Conservation (phyloP, 1,284 basidiomycete species). For the Fomitopsis schrenkii region DNA sequence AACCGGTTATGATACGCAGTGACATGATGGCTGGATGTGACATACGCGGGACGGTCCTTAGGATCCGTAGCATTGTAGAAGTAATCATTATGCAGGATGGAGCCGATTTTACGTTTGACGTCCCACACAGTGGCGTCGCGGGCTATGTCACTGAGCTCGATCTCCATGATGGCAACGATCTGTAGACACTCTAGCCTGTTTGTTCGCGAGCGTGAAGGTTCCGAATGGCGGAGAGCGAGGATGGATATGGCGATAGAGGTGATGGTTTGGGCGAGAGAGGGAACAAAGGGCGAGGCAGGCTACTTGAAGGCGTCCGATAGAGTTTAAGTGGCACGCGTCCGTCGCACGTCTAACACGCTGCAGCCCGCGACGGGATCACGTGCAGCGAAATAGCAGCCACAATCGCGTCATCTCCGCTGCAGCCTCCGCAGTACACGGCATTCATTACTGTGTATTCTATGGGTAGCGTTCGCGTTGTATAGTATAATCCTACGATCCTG, state of each 20-base stretch:
- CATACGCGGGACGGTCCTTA: conserved; percentile 29
- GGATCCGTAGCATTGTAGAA: conserved; percentile 38
- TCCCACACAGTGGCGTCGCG: conserved; percentile 47
- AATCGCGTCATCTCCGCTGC: too few species aligned
- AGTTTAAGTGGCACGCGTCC: too few species aligned
- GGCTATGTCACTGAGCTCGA: conserved; percentile 45
- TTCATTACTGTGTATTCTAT: too few species aligned
- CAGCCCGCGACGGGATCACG: too few species aligned
- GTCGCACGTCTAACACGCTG: too few species aligned
- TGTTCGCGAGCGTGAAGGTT: neutral
- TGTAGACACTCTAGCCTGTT: neutral
- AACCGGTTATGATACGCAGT: conserved; percentile 20
- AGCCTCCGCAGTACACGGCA: too few species aligned
- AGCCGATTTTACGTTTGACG: conserved; percentile 50
- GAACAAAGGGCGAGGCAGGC: too few species aligned
- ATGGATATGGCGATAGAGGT: too few species aligned
- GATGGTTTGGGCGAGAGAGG: too few species aligned
- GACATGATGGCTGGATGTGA: neutral
- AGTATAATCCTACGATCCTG: too few species aligned
- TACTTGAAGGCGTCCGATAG: too few species aligned
- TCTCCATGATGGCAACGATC: conserved; percentile 38
- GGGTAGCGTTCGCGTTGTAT: neutral
- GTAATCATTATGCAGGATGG: conserved; percentile 49
- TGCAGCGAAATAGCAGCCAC: too few species aligned
- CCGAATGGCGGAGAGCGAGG: neutral